Percentiles rank a stretch among this genome's conserved stretches.
Conservation (phyloP, 2,329 filamentous ascomycete genomes). For the Colletotrichum shisoi region DNA sequence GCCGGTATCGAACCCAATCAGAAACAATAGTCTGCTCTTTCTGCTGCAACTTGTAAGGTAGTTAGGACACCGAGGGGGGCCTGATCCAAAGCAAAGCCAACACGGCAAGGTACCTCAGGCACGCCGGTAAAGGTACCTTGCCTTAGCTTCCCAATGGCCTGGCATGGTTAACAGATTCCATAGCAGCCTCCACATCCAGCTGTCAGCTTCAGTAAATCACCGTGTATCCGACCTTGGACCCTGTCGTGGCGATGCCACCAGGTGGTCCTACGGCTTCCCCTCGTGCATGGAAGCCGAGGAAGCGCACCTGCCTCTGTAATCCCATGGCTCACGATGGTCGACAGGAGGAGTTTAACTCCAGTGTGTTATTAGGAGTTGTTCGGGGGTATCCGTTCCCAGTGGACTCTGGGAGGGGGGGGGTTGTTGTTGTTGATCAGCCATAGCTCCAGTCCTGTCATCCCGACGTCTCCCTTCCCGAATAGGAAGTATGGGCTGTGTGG, state of each 20-base stretch:
- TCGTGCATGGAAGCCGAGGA: not conserved
- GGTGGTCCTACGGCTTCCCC: not conserved
- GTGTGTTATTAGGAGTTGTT: slow-evolving; percentile 14
- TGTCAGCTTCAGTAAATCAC: not conserved
- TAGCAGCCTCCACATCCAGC: slow-evolving; percentile 5
- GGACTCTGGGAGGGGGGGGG: no score
- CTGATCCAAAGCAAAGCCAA: not conserved
- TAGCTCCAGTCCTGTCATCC: slow-evolving; percentile 25
- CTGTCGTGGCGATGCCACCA: not conserved
- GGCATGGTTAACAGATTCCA: not conserved
- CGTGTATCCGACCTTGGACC: not conserved
- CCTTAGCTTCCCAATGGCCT: slow-evolving; percentile 14
- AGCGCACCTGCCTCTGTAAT: not conserved
- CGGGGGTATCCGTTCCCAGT: not conserved
- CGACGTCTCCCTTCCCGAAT: slow-evolving; percentile 25
- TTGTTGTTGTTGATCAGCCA: not conserved
- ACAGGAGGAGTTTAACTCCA: not conserved
- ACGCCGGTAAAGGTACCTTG: slow-evolving; percentile 24
- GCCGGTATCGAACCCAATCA: slow-evolving; percentile 36
- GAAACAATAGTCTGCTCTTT: slow-evolving; percentile 39
- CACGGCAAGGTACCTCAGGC: slow-evolving; percentile 12
- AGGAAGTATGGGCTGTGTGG: slow-evolving; percentile 35
- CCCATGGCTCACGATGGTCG: not conserved
- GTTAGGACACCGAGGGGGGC: no score
- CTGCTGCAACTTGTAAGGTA: slow-evolving; percentile 23